Evolutionary conservation across 495 filamentous ascomycete species (phyloP).

Genomic region (Delitschia confertaspora): DNA sequence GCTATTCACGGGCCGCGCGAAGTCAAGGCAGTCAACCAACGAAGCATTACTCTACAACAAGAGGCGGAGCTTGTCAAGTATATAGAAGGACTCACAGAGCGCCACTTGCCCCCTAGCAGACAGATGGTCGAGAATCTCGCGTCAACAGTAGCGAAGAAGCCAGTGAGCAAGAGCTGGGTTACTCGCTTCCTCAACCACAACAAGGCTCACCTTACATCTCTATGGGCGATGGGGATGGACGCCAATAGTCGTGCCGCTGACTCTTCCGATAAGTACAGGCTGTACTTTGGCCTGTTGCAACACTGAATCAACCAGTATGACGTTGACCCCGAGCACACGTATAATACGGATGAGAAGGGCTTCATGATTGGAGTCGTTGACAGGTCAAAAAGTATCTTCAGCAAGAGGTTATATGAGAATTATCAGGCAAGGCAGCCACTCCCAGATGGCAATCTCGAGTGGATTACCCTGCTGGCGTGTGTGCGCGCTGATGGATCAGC

Average conservation of each 20-base stretch:
- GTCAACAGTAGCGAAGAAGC: not conserved
- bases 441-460: conserved; percentile 15
- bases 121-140: conserved; percentile 11
- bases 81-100: conserved; percentile 9
- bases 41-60: conserved; percentile 2
- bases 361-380: conserved; percentile 19
- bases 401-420: not conserved
- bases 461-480: conserved; percentile 16
- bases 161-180: not conserved
- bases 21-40: not conserved
- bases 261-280: conserved; percentile 7
- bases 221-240: conserved; percentile 4
- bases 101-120: conserved; percentile 7
- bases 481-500: conserved; percentile 17
- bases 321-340: conserved; percentile 19
- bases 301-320: conserved; percentile 21
- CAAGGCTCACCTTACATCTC: conserved; percentile 5
- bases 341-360: conserved; percentile 30
- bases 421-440: conserved; percentile 4
- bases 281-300: conserved; percentile 5
- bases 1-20: conserved; percentile 2
- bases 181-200: conserved; percentile 9
- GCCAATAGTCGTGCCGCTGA: conserved; percentile 1
- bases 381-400: conserved; percentile 5
- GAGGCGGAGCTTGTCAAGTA: conserved; percentile 10